Base-by-base conservation (phyloP, 2,329 filamentous ascomycete genomes). In the Chaetomiaceae sp. region DNA sequence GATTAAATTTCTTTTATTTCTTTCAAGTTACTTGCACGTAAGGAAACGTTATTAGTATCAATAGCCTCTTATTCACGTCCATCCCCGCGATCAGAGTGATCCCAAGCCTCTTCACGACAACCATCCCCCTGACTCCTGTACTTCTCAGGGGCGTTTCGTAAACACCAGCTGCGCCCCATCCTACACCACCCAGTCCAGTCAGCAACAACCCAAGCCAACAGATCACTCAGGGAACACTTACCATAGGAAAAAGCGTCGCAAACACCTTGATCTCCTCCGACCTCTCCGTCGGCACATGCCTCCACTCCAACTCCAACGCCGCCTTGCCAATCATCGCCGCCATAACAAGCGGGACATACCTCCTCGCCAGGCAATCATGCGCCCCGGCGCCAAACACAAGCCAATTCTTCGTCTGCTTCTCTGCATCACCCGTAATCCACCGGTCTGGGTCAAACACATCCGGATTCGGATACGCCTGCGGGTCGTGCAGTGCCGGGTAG, bases 201-300 rank as follows among this genome's bases (percentile, higher is more conserved):
- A 77, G 42, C 0, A 72, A 76, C 0, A 39, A 20, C 15, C 17
- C 8, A 20, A 19, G n/a, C n/a, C n/a, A n/a, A 27, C 25, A 27
- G 25, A 27, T 5, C 25, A 6, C 25, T 9, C 5, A 27, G 75
- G 75, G 69, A 78, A 78, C 0, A 75, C 85, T 71, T 74, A 95
- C 91, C 87, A 88, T 87, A 53, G 94, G 94, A 80, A 99, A 99
- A 63, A 99, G 95, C 22, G 91, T 96, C 38, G 94, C 94, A 74
- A 97, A 99, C 61, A 97, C 92, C 77, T 95, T 91, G 72, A 99
- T 97, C 72, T 95, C 86, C 75, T 99, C 94, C 0, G 89, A 95
- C 55, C 78, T 66, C 0, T 88, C 83, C 11, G 94, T 97, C n/a
- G 90, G 74, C 68, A 89, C 84, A 71, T 99, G 94, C 69, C 84